Evolutionary conservation across 495 filamentous ascomycete genomes (phyloP).

Genomic region (Hypoxylon fragiforme): DNA sequence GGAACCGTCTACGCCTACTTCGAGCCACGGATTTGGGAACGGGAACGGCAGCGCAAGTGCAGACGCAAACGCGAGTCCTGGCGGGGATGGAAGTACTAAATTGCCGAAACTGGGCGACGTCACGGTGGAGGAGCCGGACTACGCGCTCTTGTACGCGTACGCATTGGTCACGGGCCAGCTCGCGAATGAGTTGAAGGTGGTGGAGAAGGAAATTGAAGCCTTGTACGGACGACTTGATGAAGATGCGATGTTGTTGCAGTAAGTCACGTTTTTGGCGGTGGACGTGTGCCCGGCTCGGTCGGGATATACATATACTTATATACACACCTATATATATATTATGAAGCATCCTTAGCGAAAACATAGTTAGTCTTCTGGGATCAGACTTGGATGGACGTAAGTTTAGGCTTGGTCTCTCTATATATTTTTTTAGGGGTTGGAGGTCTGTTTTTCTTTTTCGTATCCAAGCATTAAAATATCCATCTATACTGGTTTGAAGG

Average conservation of each 20-base stretch:
- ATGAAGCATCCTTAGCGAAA: constrained; percentile 8
- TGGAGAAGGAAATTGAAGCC: constrained; percentile 69
- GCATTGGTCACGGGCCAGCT: constrained; percentile 70
- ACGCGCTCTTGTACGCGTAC: constrained; percentile 58
- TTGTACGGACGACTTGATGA: constrained; percentile 79
- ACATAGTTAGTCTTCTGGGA: no score
- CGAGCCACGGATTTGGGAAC: background rate
- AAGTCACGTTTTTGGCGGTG: no score
- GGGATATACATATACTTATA: background rate
- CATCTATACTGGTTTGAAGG: no score
- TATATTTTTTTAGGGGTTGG: no score
- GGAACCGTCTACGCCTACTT: constrained; percentile 3
- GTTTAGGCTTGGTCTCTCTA: no score
- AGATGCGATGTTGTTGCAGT: constrained; percentile 71
- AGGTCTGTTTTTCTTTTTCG: no score
- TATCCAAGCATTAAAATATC: no score
- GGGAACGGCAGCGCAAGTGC: constrained; percentile 24
- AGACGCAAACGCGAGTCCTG: constrained; percentile 12
- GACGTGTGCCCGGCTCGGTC: no score
- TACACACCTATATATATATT: background rate
- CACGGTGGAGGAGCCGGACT: constrained; percentile 53
- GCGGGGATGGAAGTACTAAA: no score
- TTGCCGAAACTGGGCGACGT: constrained; percentile 29
- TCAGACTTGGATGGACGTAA: no score
- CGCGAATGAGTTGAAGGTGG: constrained; percentile 66